These are phyloP conservation scores for Lactarius pseudohatsudake DNA, from an alignment of 768 basidiomycete species.

Conservation along the genomic window DNA sequence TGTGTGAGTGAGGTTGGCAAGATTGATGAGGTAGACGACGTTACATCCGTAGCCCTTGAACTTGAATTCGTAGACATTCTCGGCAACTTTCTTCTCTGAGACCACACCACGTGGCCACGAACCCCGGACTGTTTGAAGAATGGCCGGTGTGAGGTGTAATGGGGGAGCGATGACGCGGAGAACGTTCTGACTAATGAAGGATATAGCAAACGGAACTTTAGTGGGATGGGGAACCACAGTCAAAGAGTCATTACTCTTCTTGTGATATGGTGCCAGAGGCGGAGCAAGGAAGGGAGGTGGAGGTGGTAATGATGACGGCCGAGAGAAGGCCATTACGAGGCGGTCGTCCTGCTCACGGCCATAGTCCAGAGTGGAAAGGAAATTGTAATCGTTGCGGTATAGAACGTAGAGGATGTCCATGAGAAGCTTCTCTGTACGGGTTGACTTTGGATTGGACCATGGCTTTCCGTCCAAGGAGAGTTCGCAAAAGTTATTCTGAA, in stretches of 20 bases:
- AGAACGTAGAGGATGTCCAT: conserved; percentile 64
- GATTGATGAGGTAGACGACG: conserved; percentile 33
- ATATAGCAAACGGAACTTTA: conserved; percentile 59
- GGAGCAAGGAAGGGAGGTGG: conserved; percentile 37
- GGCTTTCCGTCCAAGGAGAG: conserved; percentile 68
- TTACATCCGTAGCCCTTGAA: conserved; percentile 78
- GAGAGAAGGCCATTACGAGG: conserved; percentile 68
- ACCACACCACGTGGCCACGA: conserved; percentile 81
- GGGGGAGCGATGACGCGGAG: conserved; percentile 79
- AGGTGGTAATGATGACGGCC: conserved; percentile 37
- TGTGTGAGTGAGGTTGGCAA: conserved; percentile 20
- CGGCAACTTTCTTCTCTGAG: conserved; percentile 72
- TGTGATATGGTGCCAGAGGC: conserved; percentile 36
- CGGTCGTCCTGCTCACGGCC: conserved; percentile 76
- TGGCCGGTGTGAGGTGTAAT: conserved; percentile 72
- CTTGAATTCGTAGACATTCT: conserved; percentile 75
- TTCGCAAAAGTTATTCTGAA: conserved; percentile 59
- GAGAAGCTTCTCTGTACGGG: conserved; percentile 64
- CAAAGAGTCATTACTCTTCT: conserved; percentile 27
- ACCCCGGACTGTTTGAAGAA: conserved; percentile 72
- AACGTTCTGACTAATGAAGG: conserved; percentile 64
- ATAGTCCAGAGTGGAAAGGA: conserved; percentile 72
- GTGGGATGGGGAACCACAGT: conserved; percentile 1
- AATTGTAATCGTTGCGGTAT: conserved; percentile 60
- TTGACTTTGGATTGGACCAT: conserved; percentile 68